phyloP scores from a whole-genome alignment of 2,329 filamentous ascomycete genomes.

The Venturia effusa region DNA sequence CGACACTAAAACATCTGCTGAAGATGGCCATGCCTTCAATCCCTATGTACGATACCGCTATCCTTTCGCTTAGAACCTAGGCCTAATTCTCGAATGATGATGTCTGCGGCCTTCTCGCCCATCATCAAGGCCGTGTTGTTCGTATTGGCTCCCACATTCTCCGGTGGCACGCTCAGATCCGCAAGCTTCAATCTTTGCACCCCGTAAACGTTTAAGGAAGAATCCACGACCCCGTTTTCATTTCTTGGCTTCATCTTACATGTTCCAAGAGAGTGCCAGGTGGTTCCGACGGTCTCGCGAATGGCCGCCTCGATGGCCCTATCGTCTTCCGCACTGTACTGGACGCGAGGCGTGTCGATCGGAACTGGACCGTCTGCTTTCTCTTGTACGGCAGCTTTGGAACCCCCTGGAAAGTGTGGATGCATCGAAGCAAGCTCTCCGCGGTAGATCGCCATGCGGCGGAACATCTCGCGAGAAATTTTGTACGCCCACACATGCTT shows the following conservation, averaged over 20 bases:
- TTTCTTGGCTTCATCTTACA: constrained; percentile 28
- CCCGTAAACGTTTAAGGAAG: constrained; percentile 30
- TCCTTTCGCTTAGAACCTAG: background rate
- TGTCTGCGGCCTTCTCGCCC: constrained; percentile 31
- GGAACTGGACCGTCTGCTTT: constrained; percentile 20
- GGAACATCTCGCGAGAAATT: constrained; percentile 48
- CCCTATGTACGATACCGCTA: background rate
- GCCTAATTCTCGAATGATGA: constrained; percentile 30
- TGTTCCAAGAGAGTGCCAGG: constrained; percentile 32
- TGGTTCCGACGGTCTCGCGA: constrained; percentile 28
- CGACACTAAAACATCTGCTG: background rate
- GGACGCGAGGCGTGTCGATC: constrained; percentile 27
- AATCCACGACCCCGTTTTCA: constrained; percentile 30
- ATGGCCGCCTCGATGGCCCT: constrained; percentile 31
- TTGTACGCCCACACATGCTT: constrained; percentile 55
- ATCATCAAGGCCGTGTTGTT: constrained; percentile 35
- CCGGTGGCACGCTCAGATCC: constrained; percentile 31
- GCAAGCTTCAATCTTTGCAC: constrained; percentile 30
- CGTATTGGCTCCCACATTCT: constrained; percentile 36
- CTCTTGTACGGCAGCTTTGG: constrained; percentile 33
- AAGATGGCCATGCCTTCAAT: background rate
- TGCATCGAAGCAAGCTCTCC: constrained; percentile 29
- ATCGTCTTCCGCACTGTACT: constrained; percentile 36
- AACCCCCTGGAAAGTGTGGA: constrained; percentile 27
- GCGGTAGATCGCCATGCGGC: constrained; percentile 42